Percentiles rank a stretch among this genome's conserved stretches.
Conservation (phyloP, 2,329 filamentous ascomycete genomes). For the Zymoseptoria tritici region DNA sequence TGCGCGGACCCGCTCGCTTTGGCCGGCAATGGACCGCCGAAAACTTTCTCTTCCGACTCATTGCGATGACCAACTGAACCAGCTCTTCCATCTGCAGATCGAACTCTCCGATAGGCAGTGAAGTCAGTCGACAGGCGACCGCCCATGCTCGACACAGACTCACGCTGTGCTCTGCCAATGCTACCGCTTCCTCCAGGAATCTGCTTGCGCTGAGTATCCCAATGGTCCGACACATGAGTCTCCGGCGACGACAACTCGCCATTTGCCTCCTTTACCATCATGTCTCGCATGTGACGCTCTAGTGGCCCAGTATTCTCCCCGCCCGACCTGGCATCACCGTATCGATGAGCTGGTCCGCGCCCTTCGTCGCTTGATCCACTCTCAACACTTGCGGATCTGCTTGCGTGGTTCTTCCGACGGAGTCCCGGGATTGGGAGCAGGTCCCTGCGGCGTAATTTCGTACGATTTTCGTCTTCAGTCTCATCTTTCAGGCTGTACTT, state of each 20-base stretch:
- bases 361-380: conserved; percentile 26
- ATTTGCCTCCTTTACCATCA: conserved; percentile 38
- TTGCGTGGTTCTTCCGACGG: conserved; percentile 17
- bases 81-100: conserved; percentile 17
- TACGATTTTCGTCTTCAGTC: conserved; percentile 11
- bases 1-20: conserved; percentile 20
- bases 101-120: conserved; percentile 12
- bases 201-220: conserved; percentile 24
- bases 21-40: conserved; percentile 12
- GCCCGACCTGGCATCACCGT: conserved; percentile 32
- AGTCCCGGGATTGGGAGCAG: conserved; percentile 17
- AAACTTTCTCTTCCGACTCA: conserved; percentile 6
- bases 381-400: conserved; percentile 20
- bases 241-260: conserved; percentile 32
- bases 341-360: conserved; percentile 38
- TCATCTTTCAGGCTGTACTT: conserved; percentile 7
- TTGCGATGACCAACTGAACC: conserved; percentile 8
- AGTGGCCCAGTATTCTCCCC: conserved; percentile 42
- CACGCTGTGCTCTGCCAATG: conserved; percentile 3
- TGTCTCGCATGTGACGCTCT: conserved; percentile 37
- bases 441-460: conserved; percentile 5
- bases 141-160: conserved; percentile 8
- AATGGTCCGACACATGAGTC: conserved; percentile 36
- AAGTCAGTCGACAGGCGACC: conserved; percentile 17
- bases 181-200: conserved; percentile 14